Percentiles rank a stretch among this genome's conserved stretches.
Evolutionary conservation across 208 protist genomes (phyloP).

Genomic region (Sergeia podlipaevii): DNA sequence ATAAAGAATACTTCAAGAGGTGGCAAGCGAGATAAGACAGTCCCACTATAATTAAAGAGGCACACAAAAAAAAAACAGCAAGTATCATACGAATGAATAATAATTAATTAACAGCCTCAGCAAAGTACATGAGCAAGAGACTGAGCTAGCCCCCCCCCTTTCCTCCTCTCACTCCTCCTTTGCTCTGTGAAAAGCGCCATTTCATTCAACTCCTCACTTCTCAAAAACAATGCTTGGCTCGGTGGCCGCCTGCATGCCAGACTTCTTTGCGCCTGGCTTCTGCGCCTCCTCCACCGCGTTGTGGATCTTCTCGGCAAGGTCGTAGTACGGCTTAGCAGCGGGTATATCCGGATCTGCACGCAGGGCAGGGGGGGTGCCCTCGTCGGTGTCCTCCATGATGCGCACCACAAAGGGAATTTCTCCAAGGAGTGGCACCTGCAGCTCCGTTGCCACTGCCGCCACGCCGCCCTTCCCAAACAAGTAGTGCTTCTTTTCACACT

Average conservation of each 20-base stretch:
- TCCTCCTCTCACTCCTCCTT: no score
- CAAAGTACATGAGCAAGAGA: no score
- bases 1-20: not conserved
- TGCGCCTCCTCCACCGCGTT: constrained; percentile 14
- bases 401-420: constrained; percentile 90
- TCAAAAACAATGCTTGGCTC: constrained; percentile 47
- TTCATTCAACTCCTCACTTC: no score
- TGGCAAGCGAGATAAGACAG: no score
- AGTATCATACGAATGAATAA: not conserved
- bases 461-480: constrained; percentile 94
- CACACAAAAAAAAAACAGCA: not conserved
- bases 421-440: constrained; percentile 89
- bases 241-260: not conserved
- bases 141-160: no score
- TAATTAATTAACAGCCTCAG: no score
- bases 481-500: constrained; percentile 85
- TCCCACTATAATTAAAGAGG: no score
- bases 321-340: constrained; percentile 83
- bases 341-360: constrained; percentile 60
- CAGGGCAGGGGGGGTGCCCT: constrained; percentile 88
- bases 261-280: not conserved
- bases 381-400: constrained; percentile 91
- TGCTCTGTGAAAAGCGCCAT: no score
- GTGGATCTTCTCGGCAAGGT: constrained; percentile 54
- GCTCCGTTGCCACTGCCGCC: constrained; percentile 72